Conservation (phyloP, 2,329 filamentous ascomycete species). For the Ceratocystis lukuohia region DNA sequence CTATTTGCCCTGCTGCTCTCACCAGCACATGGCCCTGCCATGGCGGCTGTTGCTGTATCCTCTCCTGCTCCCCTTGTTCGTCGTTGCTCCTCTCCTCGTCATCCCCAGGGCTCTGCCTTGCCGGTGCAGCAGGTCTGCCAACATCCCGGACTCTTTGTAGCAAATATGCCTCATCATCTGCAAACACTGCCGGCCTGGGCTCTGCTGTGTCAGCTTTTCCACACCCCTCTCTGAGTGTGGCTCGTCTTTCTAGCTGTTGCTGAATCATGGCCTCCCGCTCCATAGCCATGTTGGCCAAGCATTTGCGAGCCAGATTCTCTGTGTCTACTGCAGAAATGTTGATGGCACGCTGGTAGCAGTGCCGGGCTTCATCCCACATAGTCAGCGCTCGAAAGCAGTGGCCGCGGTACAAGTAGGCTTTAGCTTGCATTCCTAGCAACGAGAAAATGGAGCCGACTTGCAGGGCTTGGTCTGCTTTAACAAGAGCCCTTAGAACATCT, state of each 20-base stretch:
- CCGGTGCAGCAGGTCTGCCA: conserved; percentile 2
- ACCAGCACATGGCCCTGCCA: not conserved
- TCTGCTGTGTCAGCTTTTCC: conserved; percentile 5
- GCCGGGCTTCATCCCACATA: conserved; percentile 21
- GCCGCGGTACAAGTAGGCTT: conserved; percentile 22
- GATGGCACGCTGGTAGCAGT: conserved; percentile 21
- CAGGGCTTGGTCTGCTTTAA: conserved; percentile 21
- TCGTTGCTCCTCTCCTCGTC: not conserved
- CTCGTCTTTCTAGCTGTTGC: conserved; percentile 13
- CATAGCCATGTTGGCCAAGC: conserved; percentile 13
- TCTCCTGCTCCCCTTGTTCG: not conserved
- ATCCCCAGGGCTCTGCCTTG: not conserved
- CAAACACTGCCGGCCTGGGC: not conserved
- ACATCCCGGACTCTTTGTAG: conserved; percentile 17
- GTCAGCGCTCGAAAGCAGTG: conserved; percentile 22
- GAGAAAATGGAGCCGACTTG: conserved; percentile 18
- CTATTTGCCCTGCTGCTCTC: not conserved
- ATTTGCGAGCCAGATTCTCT: conserved; percentile 7
- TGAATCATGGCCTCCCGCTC: conserved; percentile 14
- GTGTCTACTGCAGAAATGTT: conserved; percentile 8
- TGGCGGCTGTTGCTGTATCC: conserved; percentile 1
- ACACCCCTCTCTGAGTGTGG: not conserved
- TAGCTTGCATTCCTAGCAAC: conserved; percentile 21
- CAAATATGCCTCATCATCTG: conserved; percentile 15
- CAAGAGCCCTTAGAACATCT: conserved; percentile 19